A percentile compares a stretch with the other conserved stretches of the same genome.
phyloP scores from a whole-genome alignment of 2,329 filamentous ascomycete genomes.

The Annulohypoxylon truncatum region DNA sequence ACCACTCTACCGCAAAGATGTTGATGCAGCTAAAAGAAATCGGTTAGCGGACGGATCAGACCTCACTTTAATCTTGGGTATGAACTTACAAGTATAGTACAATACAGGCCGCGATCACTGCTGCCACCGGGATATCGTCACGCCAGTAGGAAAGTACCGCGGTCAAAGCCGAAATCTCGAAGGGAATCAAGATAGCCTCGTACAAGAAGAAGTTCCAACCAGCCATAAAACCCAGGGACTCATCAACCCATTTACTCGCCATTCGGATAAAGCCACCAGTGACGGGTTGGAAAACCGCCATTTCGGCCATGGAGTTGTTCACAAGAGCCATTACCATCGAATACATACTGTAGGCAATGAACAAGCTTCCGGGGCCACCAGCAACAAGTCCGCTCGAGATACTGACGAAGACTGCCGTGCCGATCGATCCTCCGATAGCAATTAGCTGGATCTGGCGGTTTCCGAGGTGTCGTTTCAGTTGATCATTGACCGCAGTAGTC shows the following conservation, averaged over 20 bases:
- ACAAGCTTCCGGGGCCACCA: slow-evolving; percentile 61
- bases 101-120: slow-evolving; percentile 54
- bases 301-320: slow-evolving; percentile 73
- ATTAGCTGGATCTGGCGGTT: slow-evolving; percentile 64
- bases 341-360: slow-evolving; percentile 68
- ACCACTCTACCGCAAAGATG: slow-evolving; percentile 56
- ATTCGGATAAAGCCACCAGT: slow-evolving; percentile 70
- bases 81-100: slow-evolving; percentile 52
- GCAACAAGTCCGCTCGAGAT: slow-evolving; percentile 64
- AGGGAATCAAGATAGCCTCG: slow-evolving; percentile 52
- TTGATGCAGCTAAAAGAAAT: slow-evolving; percentile 51
- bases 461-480: slow-evolving; percentile 51
- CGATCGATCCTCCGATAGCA: slow-evolving; percentile 66
- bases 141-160: slow-evolving; percentile 58
- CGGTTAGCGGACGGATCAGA: not conserved
- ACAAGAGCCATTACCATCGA: slow-evolving; percentile 65
- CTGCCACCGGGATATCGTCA: slow-evolving; percentile 57
- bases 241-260: slow-evolving; percentile 71
- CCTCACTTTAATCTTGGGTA: not conserved
- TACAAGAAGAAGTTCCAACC: slow-evolving; percentile 55
- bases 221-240: slow-evolving; percentile 67
- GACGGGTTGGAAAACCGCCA: slow-evolving; percentile 69
- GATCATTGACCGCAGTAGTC: not conserved
- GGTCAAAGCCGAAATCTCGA: slow-evolving; percentile 52
- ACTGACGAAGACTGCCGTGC: slow-evolving; percentile 66